Evolutionary conservation across 495 filamentous ascomycete genomes (phyloP).

Genomic region (Aspergillus baeticus): DNA sequence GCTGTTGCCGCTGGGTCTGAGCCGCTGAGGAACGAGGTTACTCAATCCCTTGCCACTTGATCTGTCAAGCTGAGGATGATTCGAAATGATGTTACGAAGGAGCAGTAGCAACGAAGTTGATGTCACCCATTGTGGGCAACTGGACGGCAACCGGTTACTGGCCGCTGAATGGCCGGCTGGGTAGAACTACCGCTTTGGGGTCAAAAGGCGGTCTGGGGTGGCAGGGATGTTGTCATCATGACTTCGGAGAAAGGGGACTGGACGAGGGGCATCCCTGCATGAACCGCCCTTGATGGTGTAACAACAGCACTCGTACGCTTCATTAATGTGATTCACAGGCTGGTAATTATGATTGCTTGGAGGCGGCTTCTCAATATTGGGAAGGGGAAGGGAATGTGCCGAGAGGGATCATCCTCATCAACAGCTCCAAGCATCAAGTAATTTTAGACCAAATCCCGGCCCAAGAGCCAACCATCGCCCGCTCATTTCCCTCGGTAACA

Average conservation of each 20-base stretch:
- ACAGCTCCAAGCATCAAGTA: neutral
- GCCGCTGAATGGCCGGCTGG: too few species aligned
- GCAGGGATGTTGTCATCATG: constrained; percentile 12
- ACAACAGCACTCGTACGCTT: neutral
- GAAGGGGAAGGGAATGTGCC: constrained; percentile 1
- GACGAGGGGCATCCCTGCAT: constrained; percentile 8
- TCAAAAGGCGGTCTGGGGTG: constrained; percentile 13
- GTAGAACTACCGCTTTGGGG: constrained; percentile 2
- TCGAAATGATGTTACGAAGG: neutral
- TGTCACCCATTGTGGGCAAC: neutral
- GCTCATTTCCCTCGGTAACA: constrained; percentile 13
- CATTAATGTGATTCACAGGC: neutral
- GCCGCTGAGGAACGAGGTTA: neutral
- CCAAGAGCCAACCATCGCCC: neutral
- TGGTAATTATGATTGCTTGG: neutral
- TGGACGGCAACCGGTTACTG: neutral
- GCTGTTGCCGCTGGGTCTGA: neutral
- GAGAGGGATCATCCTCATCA: constrained; percentile 2
- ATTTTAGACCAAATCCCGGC: neutral
- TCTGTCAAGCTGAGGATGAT: neutral
- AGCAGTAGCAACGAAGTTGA: neutral
- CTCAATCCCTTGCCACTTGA: neutral
- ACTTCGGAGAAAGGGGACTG: neutral
- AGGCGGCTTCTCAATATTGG: neutral
- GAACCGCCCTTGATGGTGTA: constrained; percentile 9